Evolutionary conservation across 495 filamentous ascomycete species (phyloP), one percentile per base, ranked within the genome.

Genomic region (Chaetomium tenue): DNA sequence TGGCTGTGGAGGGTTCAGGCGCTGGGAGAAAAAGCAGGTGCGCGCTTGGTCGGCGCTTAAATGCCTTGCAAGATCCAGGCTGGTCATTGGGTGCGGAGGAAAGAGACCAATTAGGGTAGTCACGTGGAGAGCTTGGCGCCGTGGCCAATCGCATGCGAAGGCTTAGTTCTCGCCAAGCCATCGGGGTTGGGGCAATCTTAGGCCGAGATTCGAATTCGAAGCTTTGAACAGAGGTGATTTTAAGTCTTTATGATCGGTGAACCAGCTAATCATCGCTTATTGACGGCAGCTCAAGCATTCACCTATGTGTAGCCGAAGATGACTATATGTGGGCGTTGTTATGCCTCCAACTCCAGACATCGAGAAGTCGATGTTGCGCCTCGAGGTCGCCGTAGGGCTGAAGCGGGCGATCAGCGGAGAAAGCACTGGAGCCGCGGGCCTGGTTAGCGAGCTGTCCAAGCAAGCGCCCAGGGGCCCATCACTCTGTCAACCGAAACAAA

Each of bases 1-100:
- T 71, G 69, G 69, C 60, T 60, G 58, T 11, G 46, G 18, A 55
- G 68, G 53, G 26, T 51, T 37, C 26, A 48, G 42, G 33, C 33
- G 33, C 42, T 33, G 52, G 44, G 33, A 30, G 51, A 44, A 18
- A 44, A 44, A 20, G 55, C 2, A 40, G 46, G 55, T 47, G 62
- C 68, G 72, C 72, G 72, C 72, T 72, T 72, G 69, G 50, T 39
- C 39, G 70, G 72, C 72, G 72, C 68, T 57, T 72, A 74, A 66
- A 54, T 63, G 48, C 2, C 8, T 13, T 58, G 55, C 57, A 28
- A 11, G n/a, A 23, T 48, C 28, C 28, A 5, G n/a, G 28, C 4
- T 11, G 28, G 20, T 26, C 16, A 60, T 60, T 51, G 46, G 58
- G 46, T 46, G 58, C 42, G 2, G 26, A 23, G 44, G 26, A 23